Base-by-base conservation (phyloP, 2,329 filamentous ascomycete genomes). In the Teratosphaeriaceae sp. region DNA sequence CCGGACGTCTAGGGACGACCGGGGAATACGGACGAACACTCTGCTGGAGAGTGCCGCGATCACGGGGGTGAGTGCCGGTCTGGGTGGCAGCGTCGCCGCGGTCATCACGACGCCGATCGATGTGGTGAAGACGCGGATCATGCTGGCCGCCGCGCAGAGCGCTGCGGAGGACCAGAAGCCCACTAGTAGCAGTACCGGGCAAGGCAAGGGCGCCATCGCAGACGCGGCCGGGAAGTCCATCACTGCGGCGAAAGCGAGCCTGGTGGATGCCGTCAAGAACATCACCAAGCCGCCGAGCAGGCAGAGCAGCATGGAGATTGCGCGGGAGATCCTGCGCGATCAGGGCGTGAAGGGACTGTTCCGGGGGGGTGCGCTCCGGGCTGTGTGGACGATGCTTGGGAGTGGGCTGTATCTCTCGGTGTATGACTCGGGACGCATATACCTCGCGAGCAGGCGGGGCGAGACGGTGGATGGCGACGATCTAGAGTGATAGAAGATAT, bases 41-140 rank as follows among this genome's bases (percentile, higher is more conserved):
- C 58, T 92, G 12, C 51, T 78, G 4, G 83, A 90, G 65, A 82
- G 81, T 19, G 85, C 79, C 0, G 44, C 76, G 2, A 76, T 90
- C 33, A 92, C 86, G 1, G 87, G 84, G 0, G 44, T 76, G 3
- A 85, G 84, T 58, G 88, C 88, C 0, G 86, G 82, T 2, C 63
- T 75, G 13, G 85, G 88, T 0, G 88, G 88, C 0, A 78, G 79
- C 5, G 63, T 90, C 7, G 82, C 88, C 0, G 85, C 88, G 1
- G 75, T 85, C 8, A 62, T 92, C n/a, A 95, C 88, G 1, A 94
- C 88, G 39, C 89, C 89, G 0, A 79, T 88, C 43, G 89, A 95
- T 63, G 87, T 94, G 8, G 77, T 95, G 19, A 94, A 95, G 70
- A 94, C 88, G 50, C 70, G 86, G 38, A 84, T 94, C 65, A 95